Evolutionary conservation across 2,329 filamentous ascomycete species (phyloP), one percentile per base, ranked within the genome.

Genomic region (Venturia carpophila): DNA sequence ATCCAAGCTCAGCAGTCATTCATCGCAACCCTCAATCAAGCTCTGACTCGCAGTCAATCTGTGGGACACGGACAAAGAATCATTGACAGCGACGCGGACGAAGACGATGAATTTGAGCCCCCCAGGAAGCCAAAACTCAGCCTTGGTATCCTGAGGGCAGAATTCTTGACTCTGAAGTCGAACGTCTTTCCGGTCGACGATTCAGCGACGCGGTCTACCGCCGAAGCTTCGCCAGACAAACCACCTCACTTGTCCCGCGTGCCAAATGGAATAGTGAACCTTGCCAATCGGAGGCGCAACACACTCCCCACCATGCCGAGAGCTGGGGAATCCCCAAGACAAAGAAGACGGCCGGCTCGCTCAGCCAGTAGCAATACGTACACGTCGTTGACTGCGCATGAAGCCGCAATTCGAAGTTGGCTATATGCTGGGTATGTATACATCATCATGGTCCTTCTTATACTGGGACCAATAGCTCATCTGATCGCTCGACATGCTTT

Each of bases 351-450:
- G 21, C 64, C 39, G 5, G 2, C 45, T 39, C n/a, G 42, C 21
- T 30, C 61, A 27, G 41, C 42, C 21, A 47, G 41, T 17, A 56
- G 56, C 4, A 84, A 88, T 37, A 85, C 90, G 0, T 96, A 92
- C 71, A 84, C 95, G 68, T 86, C 88, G 2, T 81, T 97, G 60
- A 97, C 93, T 0, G 84, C 89, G 42, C 80, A 83, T 17, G 90
- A 97, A 78, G 92, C 92, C 1, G 80, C 81, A 5, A 73, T 86
- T 13, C 83, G 91, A 49, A 96, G 92, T 74, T 95, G 91, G 88
- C 69, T 89, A 0, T 97, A 97, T 73, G 91, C 94, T 2, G 75
- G 79, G 0, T 94, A 90, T 71, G 86, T 92, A 21, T 97, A 97
- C 73, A 66, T 80, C 0, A 83, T 85, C 60, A 84, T 95, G 9